Evolutionary conservation across 331 rosid species (phyloP).

Genomic region (Malus hybrid): DNA sequence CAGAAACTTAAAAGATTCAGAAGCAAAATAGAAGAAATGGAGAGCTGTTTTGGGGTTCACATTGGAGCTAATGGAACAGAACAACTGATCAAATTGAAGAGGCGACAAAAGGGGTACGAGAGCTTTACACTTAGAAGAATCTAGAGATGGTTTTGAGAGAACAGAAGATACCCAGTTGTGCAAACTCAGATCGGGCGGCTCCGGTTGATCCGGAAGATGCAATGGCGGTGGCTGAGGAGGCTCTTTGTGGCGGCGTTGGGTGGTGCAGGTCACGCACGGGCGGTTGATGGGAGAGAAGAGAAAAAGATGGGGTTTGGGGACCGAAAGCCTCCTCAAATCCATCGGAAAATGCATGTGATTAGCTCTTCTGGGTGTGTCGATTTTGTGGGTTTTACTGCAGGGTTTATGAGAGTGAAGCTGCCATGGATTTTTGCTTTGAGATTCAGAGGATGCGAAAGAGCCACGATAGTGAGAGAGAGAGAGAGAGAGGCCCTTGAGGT

Average conservation of each 20-base stretch:
- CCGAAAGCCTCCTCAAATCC: constrained; percentile 42
- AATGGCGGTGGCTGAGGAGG: constrained; percentile 26
- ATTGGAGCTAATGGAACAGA: constrained; percentile 31
- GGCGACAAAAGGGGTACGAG: constrained; percentile 55
- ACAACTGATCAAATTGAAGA: constrained; percentile 44
- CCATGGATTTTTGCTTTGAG: background rate
- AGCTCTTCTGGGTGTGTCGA: background rate
- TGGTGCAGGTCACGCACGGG: constrained; percentile 36
- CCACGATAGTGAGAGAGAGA: background rate
- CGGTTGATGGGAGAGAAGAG: constrained; percentile 28
- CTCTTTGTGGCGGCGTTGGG: constrained; percentile 21
- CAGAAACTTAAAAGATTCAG: constrained; percentile 28
- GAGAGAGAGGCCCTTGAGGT: background rate
- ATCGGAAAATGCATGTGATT: constrained; percentile 7
- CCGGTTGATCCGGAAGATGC: constrained; percentile 9
- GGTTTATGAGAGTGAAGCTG: background rate
- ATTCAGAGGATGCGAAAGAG: background rate
- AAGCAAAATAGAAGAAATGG: constrained; percentile 52
- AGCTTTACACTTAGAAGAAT: constrained; percentile 48
- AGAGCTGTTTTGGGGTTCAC: constrained; percentile 54
- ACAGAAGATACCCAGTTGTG: constrained; percentile 36
- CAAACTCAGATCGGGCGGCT: constrained; percentile 14
- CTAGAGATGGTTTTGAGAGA: constrained; percentile 44
- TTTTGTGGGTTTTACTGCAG: background rate
- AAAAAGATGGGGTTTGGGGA: constrained; percentile 16